phyloP scores from a whole-genome alignment of 345 rosid genomes.

The Gossypium sturtianum region DNA sequence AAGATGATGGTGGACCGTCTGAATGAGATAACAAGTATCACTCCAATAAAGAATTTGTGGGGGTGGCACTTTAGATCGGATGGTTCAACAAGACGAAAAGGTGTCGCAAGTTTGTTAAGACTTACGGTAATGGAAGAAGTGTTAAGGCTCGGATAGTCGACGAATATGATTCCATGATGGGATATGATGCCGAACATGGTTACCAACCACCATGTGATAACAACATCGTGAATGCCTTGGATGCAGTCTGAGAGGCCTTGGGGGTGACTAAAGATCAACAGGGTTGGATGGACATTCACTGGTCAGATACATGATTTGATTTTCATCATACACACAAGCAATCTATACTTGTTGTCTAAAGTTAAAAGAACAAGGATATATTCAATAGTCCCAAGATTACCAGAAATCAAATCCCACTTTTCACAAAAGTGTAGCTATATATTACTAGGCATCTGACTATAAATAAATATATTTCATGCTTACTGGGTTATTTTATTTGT shows the following conservation, averaged over 20 bases:
- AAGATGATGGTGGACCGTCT: background rate
- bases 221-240: background rate
- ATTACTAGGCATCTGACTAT: too few relatives aligned
- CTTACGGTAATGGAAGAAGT: background rate
- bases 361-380: too few relatives aligned
- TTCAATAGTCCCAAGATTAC: too few relatives aligned
- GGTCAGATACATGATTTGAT: background rate
- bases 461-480: too few relatives aligned
- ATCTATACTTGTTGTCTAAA: too few relatives aligned
- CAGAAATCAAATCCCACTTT: too few relatives aligned
- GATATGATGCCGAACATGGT: background rate
- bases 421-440: too few relatives aligned
- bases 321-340: too few relatives aligned
- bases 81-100: background rate
- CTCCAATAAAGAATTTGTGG: background rate
- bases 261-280: background rate
- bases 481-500: too few relatives aligned
- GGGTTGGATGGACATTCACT: background rate
- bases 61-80: background rate
- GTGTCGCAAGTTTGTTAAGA: background rate
- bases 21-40: background rate
- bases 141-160: background rate
- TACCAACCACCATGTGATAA: background rate
- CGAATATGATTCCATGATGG: background rate
- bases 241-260: background rate